Base-by-base conservation (phyloP, 306 rosid species). In the Quercus glauca region DNA sequence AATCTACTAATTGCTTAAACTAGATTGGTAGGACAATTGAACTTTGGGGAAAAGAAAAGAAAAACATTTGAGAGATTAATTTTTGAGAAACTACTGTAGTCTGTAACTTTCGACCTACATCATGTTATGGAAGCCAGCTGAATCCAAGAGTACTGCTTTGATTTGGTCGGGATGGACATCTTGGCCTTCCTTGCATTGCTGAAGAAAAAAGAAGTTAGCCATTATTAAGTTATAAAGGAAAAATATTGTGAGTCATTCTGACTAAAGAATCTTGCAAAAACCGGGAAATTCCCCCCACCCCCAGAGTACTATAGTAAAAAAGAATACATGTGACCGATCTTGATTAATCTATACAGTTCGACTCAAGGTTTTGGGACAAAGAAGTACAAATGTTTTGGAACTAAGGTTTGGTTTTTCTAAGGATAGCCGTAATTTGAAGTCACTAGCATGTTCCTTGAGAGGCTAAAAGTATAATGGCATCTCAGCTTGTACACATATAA, bases 171-270 rank as follows among this genome's bases (percentile, higher is more conserved):
- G 98, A 76, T 84, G 87, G 11, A 88, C 86, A 29, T 89, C 94
- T 72, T 91, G 92, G 20, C 88, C 93, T 83, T 91, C 97, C 80
- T 78, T 82, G 86, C 96, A 90, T 90, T 95, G 99, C 99, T 92
- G 93, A 56, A 86, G 82, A 6, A 76, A 73, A 78, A 23, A 8
- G 63, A 31, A 45, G 70, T 76, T 76, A 82, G 72, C 9, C 18
- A 52, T 57, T 37, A 41, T 17, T 68, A 2, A 35, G 15, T 28
- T 63, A 63, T 4, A 28, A 63, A 4, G 0, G 19, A 25, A 12
- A 31, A 63, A 25, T 63, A 25, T 61, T 26, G 35, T 26, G 35
- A 33, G 26, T 67, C 49, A 37, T 19, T 68, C 19, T 35, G 12
- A 19, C 25, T 63, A 6, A 61, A 25, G 41, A 61, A 61, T 61